Evolutionary conservation across 179 eudicot genomes (phyloP).

Genomic region (Beta macrorhiza): DNA sequence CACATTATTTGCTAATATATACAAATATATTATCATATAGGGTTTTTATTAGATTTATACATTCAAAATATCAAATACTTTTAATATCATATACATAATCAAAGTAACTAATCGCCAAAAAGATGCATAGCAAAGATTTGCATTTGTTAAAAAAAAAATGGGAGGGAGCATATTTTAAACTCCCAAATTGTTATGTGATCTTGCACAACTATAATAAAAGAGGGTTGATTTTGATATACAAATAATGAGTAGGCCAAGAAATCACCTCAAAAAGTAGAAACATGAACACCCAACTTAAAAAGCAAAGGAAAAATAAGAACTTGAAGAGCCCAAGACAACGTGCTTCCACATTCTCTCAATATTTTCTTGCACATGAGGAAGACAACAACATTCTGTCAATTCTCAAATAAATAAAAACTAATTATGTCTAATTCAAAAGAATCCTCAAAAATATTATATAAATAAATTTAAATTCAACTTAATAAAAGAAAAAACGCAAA

Average conservation of each 20-base stretch:
- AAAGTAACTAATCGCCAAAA: no score
- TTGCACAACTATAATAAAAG: not conserved
- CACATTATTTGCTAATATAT: no score
- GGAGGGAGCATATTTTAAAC: not conserved
- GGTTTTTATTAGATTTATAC: no score
- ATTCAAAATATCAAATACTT: no score
- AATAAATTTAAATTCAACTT: no score
- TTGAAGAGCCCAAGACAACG: conserved; percentile 26
- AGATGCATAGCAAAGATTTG: not conserved
- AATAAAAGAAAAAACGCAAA: not conserved
- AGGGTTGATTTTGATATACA: not conserved
- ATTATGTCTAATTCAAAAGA: conserved; percentile 4
- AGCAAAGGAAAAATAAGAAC: not conserved
- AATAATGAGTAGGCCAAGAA: not conserved
- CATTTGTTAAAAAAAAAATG: no score
- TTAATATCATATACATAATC: no score
- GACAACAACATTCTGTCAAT: conserved; percentile 31
- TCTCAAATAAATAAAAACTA: not conserved
- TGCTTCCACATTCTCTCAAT: conserved; percentile 29
- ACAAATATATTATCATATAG: no score
- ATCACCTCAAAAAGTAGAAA: conserved; percentile 1
- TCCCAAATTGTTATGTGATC: not conserved
- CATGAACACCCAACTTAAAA: conserved; percentile 4
- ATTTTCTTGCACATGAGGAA: conserved; percentile 14
- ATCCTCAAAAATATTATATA: not conserved